Conservation (phyloP, 768 basidiomycete genomes). For the Lactifluus rugatus region DNA sequence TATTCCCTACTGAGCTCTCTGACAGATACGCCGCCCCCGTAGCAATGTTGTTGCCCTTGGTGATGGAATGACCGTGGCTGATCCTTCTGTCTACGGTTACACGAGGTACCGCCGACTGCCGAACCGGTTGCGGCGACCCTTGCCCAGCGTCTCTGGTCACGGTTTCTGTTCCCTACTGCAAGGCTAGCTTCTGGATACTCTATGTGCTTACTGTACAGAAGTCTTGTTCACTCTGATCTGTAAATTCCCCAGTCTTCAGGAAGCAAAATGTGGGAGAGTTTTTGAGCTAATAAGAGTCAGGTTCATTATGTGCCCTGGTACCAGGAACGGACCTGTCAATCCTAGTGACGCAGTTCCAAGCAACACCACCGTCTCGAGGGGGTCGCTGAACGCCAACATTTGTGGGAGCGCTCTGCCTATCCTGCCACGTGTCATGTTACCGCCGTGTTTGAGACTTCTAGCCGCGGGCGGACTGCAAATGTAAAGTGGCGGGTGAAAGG, state of each 20-base stretch:
- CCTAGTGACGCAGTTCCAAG: slow-evolving; percentile 2
- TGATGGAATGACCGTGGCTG: slow-evolving; percentile 5
- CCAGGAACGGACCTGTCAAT: slow-evolving; percentile 12
- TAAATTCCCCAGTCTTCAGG: not conserved
- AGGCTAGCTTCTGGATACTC: not conserved
- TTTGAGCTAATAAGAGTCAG: not conserved
- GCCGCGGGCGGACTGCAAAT: slow-evolving; percentile 10
- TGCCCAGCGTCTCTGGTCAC: not conserved
- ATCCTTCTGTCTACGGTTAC: slow-evolving; percentile 1
- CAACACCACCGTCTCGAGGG: slow-evolving; percentile 10
- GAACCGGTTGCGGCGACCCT: slow-evolving; percentile 1
- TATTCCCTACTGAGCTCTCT: not conserved
- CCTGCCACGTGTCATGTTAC: slow-evolving; percentile 15
- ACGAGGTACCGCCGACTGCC: slow-evolving; percentile 5
- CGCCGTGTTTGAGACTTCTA: slow-evolving; percentile 1
- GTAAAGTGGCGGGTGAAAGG: slow-evolving; percentile 10
- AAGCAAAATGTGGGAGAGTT: not conserved
- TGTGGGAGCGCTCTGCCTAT: not conserved
- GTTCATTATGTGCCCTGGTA: slow-evolving; percentile 8
- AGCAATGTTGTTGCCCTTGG: slow-evolving; percentile 10
- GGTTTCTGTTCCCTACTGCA: not conserved
- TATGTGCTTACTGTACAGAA: not conserved
- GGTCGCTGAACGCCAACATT: slow-evolving; percentile 6
- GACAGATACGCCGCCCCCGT: slow-evolving; percentile 5
- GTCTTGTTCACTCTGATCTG: not conserved